phyloP scores from a whole-genome alignment of 371 early-diverging fungal species.

The Saksenaea vasiformis region DNA sequence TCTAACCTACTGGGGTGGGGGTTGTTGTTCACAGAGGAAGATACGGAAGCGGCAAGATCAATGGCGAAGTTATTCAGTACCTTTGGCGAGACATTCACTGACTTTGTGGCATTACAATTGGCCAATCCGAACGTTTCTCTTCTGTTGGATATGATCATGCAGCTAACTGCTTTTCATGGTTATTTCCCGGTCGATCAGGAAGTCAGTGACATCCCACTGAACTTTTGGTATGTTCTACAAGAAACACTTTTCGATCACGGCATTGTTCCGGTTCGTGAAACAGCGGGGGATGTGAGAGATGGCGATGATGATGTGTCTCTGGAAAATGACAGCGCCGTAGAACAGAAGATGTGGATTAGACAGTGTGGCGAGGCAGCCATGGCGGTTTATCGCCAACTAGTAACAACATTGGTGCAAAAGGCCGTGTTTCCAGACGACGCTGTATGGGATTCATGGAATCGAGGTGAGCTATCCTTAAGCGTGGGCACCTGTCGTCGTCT shows the following conservation, averaged over 20 bases:
- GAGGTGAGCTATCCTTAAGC: constrained; percentile 38
- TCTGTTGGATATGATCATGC: constrained; percentile 67
- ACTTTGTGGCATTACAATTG: constrained; percentile 55
- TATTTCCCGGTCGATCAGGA: constrained; percentile 73
- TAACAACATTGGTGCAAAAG: constrained; percentile 54
- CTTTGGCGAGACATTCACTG: constrained; percentile 74
- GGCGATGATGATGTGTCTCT: constrained; percentile 18
- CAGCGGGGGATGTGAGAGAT: not conserved
- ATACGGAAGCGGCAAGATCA: constrained; percentile 56
- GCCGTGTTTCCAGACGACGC: constrained; percentile 59
- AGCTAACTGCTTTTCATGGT: constrained; percentile 70
- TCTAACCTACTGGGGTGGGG: not conserved
- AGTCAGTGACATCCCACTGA: constrained; percentile 69
- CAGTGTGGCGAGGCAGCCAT: constrained; percentile 37
- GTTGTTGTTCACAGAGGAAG: constrained; percentile 50
- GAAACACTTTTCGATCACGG: constrained; percentile 60
- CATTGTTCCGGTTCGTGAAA: constrained; percentile 29
- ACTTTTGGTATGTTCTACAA: constrained; percentile 75
- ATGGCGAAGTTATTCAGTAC: constrained; percentile 64
- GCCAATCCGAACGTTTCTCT: constrained; percentile 45
- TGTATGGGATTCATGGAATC: constrained; percentile 61
- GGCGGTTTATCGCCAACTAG: constrained; percentile 54
- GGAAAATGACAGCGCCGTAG: constrained; percentile 9
- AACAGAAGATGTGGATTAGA: constrained; percentile 28
- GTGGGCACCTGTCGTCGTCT: not conserved